These are phyloP conservation scores for Globisporangium ultimum DNA, from an alignment of 352 stramenopile genomes.

Conservation along the genomic window DNA sequence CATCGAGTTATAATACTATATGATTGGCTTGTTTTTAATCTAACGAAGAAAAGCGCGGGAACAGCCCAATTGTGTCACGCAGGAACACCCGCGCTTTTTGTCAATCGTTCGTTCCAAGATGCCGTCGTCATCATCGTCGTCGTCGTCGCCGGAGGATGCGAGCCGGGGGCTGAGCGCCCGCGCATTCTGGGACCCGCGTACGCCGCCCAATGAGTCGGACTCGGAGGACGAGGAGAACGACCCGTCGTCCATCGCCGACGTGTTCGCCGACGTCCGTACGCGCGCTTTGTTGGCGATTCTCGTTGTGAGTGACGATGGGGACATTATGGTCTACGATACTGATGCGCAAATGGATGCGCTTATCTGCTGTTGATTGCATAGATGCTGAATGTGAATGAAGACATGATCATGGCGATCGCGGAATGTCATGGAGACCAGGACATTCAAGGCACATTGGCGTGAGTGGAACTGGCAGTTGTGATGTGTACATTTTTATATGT, in stretches of 20 bases:
- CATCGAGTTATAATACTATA: background rate
- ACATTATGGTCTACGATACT: no score
- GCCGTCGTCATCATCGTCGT: background rate
- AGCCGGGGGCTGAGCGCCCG: background rate
- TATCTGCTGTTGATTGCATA: conserved; percentile 15
- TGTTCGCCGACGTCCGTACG: conserved; percentile 58
- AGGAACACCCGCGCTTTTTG: background rate
- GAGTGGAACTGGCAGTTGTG: conserved; percentile 11
- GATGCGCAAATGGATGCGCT: background rate
- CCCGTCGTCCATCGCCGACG: conserved; percentile 53
- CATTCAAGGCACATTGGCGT: conserved; percentile 49
- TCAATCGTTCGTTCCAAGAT: background rate
- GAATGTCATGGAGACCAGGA: conserved; percentile 62
- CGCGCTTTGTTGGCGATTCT: no score
- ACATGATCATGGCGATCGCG: conserved; percentile 56
- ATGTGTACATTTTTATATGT: background rate
- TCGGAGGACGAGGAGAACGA: conserved; percentile 34
- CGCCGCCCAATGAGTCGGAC: background rate
- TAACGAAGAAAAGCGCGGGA: conserved; percentile 1
- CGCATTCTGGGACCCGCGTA: conserved; percentile 5
- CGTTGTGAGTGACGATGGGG: no score
- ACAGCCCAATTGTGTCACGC: background rate
- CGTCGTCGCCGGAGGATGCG: background rate
- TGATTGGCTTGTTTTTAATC: conserved; percentile 1
- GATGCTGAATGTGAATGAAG: conserved; percentile 77